A percentile compares a stretch with the other conserved stretches of the same genome.
phyloP scores from a whole-genome alignment of 495 filamentous ascomycete genomes.

The Penicillium bovifimosum region DNA sequence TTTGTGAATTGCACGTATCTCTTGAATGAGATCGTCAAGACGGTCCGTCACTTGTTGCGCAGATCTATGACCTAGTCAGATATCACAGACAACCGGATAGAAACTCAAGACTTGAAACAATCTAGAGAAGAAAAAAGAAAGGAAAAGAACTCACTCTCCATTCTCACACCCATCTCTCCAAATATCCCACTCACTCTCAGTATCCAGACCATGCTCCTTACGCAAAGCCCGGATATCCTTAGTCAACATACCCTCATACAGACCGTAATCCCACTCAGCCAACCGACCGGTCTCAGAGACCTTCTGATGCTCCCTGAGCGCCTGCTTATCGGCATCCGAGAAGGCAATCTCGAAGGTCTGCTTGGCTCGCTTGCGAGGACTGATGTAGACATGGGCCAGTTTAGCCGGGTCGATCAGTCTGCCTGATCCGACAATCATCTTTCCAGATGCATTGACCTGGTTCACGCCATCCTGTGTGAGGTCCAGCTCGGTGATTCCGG shows the following conservation, averaged over 20 bases:
- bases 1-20: constrained; percentile 54
- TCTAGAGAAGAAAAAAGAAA: neutral
- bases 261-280: constrained; percentile 83
- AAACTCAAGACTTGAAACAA: neutral
- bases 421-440: constrained; percentile 66
- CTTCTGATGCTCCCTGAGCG: constrained; percentile 21
- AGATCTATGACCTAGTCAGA: constrained; percentile 19
- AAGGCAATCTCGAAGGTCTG: constrained; percentile 70
- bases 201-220: constrained; percentile 53
- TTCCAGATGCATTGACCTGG: constrained; percentile 63
- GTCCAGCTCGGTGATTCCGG: constrained; percentile 73
- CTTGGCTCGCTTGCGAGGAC: constrained; percentile 70
- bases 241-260: constrained; percentile 74
- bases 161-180: constrained; percentile 75
- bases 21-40: constrained; percentile 59
- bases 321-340: constrained; percentile 29
- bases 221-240: constrained; percentile 58
- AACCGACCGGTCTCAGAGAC: constrained; percentile 62
- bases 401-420: constrained; percentile 71
- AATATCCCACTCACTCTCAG: constrained; percentile 62
- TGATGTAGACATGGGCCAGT: constrained; percentile 72
- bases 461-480: constrained; percentile 70
- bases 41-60: constrained; percentile 56
- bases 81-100: neutral
- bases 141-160: constrained; percentile 33